Evolutionary conservation across 495 filamentous ascomycete genomes (phyloP).

Genomic region (Aspergillus affinis): DNA sequence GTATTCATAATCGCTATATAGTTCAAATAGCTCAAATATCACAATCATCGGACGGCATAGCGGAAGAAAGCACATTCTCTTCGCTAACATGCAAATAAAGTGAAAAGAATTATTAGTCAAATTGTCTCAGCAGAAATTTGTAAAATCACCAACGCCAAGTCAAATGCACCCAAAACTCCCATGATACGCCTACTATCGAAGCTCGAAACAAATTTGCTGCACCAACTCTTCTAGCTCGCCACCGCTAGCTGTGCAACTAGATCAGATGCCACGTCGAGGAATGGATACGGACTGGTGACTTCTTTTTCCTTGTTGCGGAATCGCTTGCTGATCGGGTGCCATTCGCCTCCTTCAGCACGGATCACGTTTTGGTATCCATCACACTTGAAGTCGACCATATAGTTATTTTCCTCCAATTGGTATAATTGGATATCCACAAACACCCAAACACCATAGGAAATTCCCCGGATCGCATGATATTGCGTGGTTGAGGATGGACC

Average conservation of each 20-base stretch:
- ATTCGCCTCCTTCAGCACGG: slow-evolving; percentile 46
- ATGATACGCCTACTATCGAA: not conserved
- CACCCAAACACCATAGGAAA: slow-evolving; percentile 57
- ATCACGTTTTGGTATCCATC: slow-evolving; percentile 90
- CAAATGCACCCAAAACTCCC: not conserved
- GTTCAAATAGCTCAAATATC: not conserved
- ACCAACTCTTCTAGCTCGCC: slow-evolving; percentile 29
- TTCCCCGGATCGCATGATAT: slow-evolving; percentile 31
- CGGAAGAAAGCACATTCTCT: not conserved
- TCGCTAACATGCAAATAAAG: slow-evolving; percentile 3
- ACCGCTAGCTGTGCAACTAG: slow-evolving; percentile 54
- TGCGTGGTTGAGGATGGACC: slow-evolving; percentile 46
- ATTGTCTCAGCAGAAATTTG: not conserved
- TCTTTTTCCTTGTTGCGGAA: slow-evolving; percentile 55
- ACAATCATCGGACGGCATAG: not conserved
- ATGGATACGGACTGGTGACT: slow-evolving; percentile 55
- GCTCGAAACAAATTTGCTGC: not conserved
- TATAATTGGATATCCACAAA: slow-evolving; percentile 97
- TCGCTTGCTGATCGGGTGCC: slow-evolving; percentile 49
- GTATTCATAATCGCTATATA: not conserved
- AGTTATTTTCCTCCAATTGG: slow-evolving; percentile 88
- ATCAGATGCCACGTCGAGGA: slow-evolving; percentile 55
- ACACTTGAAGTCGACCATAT: slow-evolving; percentile 97
- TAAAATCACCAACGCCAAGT: not conserved
- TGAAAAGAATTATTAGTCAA: not conserved